Base-by-base conservation (phyloP, 306 rosid genomes). In the Clitoria ternatea region DNA sequence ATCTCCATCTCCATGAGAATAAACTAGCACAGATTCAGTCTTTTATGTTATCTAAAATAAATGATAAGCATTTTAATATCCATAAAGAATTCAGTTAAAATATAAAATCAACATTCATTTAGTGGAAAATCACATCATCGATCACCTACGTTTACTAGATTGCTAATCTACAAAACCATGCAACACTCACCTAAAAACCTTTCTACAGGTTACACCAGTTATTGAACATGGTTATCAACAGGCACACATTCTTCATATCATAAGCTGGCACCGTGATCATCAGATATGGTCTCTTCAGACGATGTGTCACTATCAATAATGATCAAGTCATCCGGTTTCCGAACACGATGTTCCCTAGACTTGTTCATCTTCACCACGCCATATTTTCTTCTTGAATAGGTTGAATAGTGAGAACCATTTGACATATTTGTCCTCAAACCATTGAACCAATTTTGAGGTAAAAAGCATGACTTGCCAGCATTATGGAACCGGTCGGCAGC, bases 261-360 rank as follows among this genome's bases (percentile, higher is more conserved):
- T 35, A 67, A 61, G 82, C 79, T 81, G 62, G 81, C 75, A 49
- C 75, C 15, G 53, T 18, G 75, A 42, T 84, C 87, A 74, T 84
- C 95, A 7, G 89, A 88, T 82, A 85, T 75, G 26, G 95, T 88
- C 80, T 80, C 89, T 76, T 88, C 89, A n/a, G 95, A 88, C 56
- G 87, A 88, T 2, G 81, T 84, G 40, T 83, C 91, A 37, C 87
- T 79, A 36, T 84, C 85, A n/a, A 86, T 78, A 14, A 86, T 35
- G 39, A 88, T 84, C 76, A 84, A 71, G 8, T 77, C 61, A 30
- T 74, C 80, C 30, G 61, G 69, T 53, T 74, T 81, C 26, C 13
- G 69, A 30, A 24, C 71, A 59, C 18, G 30, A 63, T 56, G 66
- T 54, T 61, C 74, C 40, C 63, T 59, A 57, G 78, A 64, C 75